Percentiles rank a stretch among this genome's conserved stretches.
Conservation (phyloP, 768 basidiomycete species). For the Hericium coralloides region DNA sequence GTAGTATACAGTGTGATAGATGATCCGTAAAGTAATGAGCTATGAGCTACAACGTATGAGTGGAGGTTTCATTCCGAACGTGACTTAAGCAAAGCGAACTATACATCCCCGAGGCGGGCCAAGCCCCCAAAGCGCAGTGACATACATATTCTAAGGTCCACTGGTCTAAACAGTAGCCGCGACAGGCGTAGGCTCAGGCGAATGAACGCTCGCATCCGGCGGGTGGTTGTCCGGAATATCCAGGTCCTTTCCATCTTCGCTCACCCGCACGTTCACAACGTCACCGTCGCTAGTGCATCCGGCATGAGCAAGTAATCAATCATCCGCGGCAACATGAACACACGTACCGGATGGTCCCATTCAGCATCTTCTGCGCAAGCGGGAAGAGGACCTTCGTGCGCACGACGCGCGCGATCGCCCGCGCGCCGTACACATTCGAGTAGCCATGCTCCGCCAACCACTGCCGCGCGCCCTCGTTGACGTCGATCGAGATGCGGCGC, state of each 20-base stretch:
- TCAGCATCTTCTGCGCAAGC: conserved; percentile 70
- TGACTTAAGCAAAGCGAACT: too few species aligned
- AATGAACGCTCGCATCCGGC: conserved; percentile 26
- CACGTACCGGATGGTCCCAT: conserved; percentile 62
- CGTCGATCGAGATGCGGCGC: conserved; percentile 62
- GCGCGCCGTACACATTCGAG: conserved; percentile 78
- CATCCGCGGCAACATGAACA: background rate
- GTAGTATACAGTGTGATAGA: too few species aligned
- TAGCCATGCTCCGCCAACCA: conserved; percentile 77
- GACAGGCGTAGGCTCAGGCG: too few species aligned
- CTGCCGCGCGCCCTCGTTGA: conserved; percentile 47
- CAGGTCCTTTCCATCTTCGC: conserved; percentile 31
- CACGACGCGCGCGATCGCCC: conserved; percentile 83
- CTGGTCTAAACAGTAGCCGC: too few species aligned
- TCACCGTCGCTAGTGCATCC: conserved; percentile 50
- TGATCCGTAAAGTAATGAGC: too few species aligned
- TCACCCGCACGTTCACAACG: conserved; percentile 45
- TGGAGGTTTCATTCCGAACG: too few species aligned
- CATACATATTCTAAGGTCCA: too few species aligned
- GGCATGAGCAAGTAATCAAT: background rate
- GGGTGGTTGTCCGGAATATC: conserved; percentile 57
- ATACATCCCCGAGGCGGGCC: too few species aligned
- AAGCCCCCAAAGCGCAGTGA: too few species aligned
- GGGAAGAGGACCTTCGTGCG: conserved; percentile 76
- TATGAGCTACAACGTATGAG: too few species aligned